These are phyloP conservation scores for Picocystis salinarum DNA, from an alignment of 139 green algal species.

Conservation along the genomic window DNA sequence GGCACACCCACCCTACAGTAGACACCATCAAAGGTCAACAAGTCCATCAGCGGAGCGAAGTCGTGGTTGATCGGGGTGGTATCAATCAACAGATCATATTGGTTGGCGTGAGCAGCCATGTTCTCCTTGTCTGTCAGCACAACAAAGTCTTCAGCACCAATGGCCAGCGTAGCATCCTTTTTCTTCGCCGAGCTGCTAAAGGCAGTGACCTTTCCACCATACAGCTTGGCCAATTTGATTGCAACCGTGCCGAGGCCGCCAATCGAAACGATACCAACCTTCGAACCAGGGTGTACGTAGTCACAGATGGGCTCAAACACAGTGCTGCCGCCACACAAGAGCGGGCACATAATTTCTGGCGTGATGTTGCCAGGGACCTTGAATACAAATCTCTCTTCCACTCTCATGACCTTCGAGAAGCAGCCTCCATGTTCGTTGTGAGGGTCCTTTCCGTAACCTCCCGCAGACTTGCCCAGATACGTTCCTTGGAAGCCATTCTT, in stretches of 20 bases:
- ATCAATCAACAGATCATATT: neutral
- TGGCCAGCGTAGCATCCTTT: constrained; percentile 14
- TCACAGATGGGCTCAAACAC: constrained; percentile 2
- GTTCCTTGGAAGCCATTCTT: too few relatives aligned
- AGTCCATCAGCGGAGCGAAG: neutral
- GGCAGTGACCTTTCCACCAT: constrained; percentile 18
- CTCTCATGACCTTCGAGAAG: constrained; percentile 6
- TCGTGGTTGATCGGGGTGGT: neutral
- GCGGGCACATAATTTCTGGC: constrained; percentile 3
- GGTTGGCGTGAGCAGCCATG: neutral
- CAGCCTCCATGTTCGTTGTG: constrained; percentile 2
- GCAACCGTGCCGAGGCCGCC: constrained; percentile 30
- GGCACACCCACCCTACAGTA: neutral
- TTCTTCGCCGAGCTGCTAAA: constrained; percentile 17
- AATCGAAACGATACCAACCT: constrained; percentile 27
- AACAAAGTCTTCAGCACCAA: constrained; percentile 16
- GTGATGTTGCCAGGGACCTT: constrained; percentile 9
- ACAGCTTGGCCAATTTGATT: constrained; percentile 19
- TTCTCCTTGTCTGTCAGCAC: neutral
- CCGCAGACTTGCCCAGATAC: too few relatives aligned
- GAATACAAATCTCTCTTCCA: neutral
- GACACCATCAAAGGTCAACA: neutral
- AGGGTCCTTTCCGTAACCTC: constrained; percentile 15
- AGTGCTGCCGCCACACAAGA: constrained; percentile 14
- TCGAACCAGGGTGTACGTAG: neutral